Conservation (phyloP, 108 stramenopile species). For the Fistulifera pelliculosa region DNA sequence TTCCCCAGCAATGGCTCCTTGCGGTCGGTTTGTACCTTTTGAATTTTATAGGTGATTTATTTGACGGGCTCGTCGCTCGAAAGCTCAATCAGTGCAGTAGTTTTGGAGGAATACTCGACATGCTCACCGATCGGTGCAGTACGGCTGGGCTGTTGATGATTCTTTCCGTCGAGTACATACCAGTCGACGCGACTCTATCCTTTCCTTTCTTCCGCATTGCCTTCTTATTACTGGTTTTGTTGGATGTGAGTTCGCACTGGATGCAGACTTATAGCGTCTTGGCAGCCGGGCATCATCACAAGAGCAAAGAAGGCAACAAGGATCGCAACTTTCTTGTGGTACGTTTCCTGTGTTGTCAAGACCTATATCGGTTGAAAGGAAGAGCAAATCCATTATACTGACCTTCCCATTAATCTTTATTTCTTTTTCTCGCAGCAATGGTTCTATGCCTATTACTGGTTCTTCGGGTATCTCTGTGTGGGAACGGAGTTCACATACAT, state of each 20-base stretch:
- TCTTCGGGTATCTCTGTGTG: conserved; percentile 95
- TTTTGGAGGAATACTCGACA: conserved; percentile 91
- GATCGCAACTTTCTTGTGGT: conserved; percentile 75
- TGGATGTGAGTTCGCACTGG: conserved; percentile 89
- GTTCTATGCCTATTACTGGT: conserved; percentile 88
- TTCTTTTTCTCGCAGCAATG: conserved; percentile 23
- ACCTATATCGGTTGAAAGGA: too few species aligned
- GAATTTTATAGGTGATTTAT: conserved; percentile 90
- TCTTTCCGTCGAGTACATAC: conserved; percentile 40
- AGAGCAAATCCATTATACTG: too few species aligned
- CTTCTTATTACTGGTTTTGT: conserved; percentile 48
- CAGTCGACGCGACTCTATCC: conserved; percentile 3
- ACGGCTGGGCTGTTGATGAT: conserved; percentile 77
- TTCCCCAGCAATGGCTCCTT: conserved; percentile 31
- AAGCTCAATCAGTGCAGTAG: conserved; percentile 78
- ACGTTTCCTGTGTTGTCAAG: too few species aligned
- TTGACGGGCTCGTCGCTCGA: conserved; percentile 92
- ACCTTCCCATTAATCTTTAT: too few species aligned
- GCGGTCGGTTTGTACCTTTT: conserved; percentile 74
- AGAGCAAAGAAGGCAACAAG: conserved; percentile 80
- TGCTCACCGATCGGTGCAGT: conserved; percentile 95
- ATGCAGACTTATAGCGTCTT: conserved; percentile 86
- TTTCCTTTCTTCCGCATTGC: not conserved
- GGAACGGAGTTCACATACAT: conserved; percentile 87
- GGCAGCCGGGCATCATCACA: conserved; percentile 73